Percentiles rank a stretch among this genome's conserved stretches.
Evolutionary conservation across 2,329 filamentous ascomycete species (phyloP).

Genomic region (Ophiostoma quercus): DNA sequence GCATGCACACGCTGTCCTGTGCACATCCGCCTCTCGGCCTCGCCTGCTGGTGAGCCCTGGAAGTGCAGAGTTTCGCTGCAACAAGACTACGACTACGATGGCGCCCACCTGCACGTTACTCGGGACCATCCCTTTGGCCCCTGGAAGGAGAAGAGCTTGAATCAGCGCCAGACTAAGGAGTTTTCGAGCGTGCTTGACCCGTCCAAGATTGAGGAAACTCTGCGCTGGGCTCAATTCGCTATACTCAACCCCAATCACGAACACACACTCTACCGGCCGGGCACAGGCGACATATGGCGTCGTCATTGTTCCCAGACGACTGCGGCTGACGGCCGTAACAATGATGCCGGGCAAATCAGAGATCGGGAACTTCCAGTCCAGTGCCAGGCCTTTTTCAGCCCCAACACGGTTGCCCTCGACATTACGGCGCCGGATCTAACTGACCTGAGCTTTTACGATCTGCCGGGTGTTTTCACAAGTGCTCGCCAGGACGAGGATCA

Average conservation of each 20-base stretch:
- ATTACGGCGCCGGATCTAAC: conserved; percentile 68
- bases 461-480: conserved; percentile 76
- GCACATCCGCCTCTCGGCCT: conserved; percentile 64
- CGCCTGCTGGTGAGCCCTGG: conserved; percentile 48
- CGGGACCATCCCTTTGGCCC: conserved; percentile 55
- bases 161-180: conserved; percentile 41
- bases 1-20: conserved; percentile 78
- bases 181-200: conserved; percentile 63
- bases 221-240: conserved; percentile 72
- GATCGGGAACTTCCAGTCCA: conserved; percentile 20
- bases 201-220: conserved; percentile 57
- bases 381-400: conserved; percentile 65
- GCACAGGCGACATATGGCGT: conserved; percentile 26
- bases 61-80: conserved; percentile 63
- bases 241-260: conserved; percentile 62
- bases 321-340: background rate
- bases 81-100: conserved; percentile 48
- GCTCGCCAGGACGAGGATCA: conserved; percentile 58
- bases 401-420: conserved; percentile 72
- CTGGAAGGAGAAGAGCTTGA: conserved; percentile 51
- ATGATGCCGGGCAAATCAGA: too few relatives aligned
- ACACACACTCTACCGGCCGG: conserved; percentile 51
- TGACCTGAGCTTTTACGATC: conserved; percentile 74
- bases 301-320: conserved; percentile 15
- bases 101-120: conserved; percentile 37